Base-by-base conservation (phyloP, 169 alveolate genomes). In the Cryptosporidium sp. region DNA sequence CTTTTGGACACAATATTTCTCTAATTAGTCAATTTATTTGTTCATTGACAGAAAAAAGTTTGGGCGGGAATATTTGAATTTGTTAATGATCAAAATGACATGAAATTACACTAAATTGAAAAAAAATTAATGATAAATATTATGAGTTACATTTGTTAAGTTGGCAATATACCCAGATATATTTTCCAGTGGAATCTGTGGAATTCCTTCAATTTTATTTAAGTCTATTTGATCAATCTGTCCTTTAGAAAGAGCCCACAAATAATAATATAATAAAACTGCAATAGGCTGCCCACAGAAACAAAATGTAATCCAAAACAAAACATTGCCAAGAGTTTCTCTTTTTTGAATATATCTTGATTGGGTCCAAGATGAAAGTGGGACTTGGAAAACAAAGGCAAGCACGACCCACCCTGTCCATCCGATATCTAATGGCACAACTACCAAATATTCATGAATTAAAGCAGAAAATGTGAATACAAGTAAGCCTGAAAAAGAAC, bases 241-340 rank as follows among this genome's bases (percentile, higher is more conserved):
- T 60, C 89, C 89, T 29, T 80, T 80, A 26, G 89, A 80, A 80
- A 80, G 89, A 35, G 73, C 85, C 94, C 94, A 92, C 44, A 85
- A 84, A 68, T 92, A 92, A 68, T 94, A 93, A 80, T 94, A 95
- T 53, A 93, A 58, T 31, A 93, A 75, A 5, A 87, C 72, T 8
- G 95, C 96, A 21, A 97, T 94, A 33, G 99, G 99, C 69, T 97
- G 99, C 0, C 99, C 99, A 10, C 98, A 91, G 85, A 97, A 93
- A 84, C 98, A 95, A 92, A 97, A 97, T 14, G 95, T 86, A 52
- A 95, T 92, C 99, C 99, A 97, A 85, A 97, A 97, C 51, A 96
- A 53, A 4, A 95, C 89, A 85, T 97, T 97, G 14, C 98, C 98
- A 21, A 95, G 75, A 4, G 96, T 94, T 69, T 93, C 92, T 84